Percentiles rank a stretch among this genome's conserved stretches.
These are phyloP conservation scores for Pneumocystis murina DNA, from an alignment of 1,139 yeast genomes.

Conservation along the genomic window DNA sequence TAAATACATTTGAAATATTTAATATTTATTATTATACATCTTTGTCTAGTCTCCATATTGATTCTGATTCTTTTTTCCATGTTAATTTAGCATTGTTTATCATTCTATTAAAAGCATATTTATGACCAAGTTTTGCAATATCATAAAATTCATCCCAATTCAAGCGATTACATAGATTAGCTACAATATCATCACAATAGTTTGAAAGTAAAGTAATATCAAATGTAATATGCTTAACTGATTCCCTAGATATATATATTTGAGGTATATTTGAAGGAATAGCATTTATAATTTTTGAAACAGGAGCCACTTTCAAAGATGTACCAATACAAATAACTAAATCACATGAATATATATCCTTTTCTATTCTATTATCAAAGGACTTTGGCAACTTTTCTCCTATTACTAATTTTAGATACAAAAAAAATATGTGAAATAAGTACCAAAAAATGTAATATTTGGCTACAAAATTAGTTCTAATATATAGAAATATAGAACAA, in stretches of 20 bases:
- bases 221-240: slow-evolving; percentile 64
- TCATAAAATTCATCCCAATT: slow-evolving; percentile 59
- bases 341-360: background rate
- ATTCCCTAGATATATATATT: slow-evolving; percentile 64
- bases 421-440: slow-evolving; percentile 65
- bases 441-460: slow-evolving; percentile 90
- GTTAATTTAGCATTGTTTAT: background rate
- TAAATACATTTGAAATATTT: background rate
- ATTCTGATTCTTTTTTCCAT: background rate
- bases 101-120: slow-evolving; percentile 9
- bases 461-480: slow-evolving; percentile 43
- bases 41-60: background rate
- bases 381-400: slow-evolving; percentile 54
- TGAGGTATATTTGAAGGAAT: slow-evolving; percentile 65
- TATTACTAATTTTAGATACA: slow-evolving; percentile 42
- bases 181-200: slow-evolving; percentile 74
- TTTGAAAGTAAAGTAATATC: slow-evolving; percentile 63
- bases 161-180: slow-evolving; percentile 43
- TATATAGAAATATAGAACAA: background rate
- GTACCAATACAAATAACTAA: slow-evolving; percentile 65
- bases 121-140: slow-evolving; percentile 18
- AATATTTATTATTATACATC: background rate
- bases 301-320: slow-evolving; percentile 89
- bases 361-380: slow-evolving; percentile 21
- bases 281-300: slow-evolving; percentile 75